Evolutionary conservation across 352 stramenopile species (phyloP).

Genomic region (Globisporangium parvum): DNA sequence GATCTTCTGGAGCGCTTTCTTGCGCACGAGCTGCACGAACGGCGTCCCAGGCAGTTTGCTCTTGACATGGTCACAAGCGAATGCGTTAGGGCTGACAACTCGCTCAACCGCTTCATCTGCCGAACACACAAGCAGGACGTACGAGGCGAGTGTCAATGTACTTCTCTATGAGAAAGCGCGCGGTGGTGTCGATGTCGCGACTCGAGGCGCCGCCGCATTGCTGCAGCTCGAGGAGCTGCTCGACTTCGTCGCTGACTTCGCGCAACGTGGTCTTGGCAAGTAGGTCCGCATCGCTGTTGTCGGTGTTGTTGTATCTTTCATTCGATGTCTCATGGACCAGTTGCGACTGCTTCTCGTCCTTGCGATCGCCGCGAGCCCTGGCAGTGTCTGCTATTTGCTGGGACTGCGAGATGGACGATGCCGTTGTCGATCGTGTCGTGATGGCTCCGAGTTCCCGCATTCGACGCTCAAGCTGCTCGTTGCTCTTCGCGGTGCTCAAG

Average conservation of each 20-base stretch:
- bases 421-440: no score
- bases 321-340: no score
- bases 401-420: background rate
- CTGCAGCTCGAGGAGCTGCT: conserved; percentile 19
- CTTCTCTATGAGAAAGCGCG: conserved; percentile 37
- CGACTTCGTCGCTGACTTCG: conserved; percentile 38
- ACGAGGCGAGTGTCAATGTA: conserved; percentile 34
- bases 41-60: conserved; percentile 35
- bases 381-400: background rate
- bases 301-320: background rate
- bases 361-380: background rate
- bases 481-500: conserved; percentile 1
- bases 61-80: conserved; percentile 12
- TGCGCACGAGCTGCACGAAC: conserved; percentile 40
- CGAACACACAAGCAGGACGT: background rate
- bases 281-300: conserved; percentile 25
- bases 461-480: conserved; percentile 6
- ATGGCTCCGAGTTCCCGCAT: conserved; percentile 4
- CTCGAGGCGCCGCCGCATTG: background rate
- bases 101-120: background rate
- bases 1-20: conserved; percentile 43
- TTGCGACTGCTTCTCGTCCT: background rate
- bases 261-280: conserved; percentile 28
- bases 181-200: conserved; percentile 7
- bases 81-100: background rate